Base-by-base conservation (phyloP, 2,329 filamentous ascomycete genomes). In the Ilyonectria destructans region DNA sequence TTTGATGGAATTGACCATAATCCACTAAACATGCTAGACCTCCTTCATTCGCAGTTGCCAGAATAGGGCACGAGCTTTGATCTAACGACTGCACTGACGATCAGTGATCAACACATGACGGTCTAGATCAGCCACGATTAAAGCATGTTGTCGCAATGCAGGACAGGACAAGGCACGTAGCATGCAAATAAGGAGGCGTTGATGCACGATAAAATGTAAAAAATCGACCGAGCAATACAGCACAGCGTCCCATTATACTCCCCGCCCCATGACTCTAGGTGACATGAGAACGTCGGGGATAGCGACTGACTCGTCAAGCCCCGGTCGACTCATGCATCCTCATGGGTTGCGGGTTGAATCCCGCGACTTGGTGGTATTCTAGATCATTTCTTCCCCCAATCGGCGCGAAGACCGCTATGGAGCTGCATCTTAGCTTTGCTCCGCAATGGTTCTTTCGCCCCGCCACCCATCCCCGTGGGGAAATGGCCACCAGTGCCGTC, bases 1-100 rank as follows among this genome's bases (percentile, higher is more conserved):
- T 43, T 62, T 23, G 59, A 55, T 8, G 40, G n/a, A 21, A 52
- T 49, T 10, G 60, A 62, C 17, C 60, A 56, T 8, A 33, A 62
- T 49, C 60, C 60, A 31, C 43, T 62, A 26, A 57, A 62, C 52
- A 62, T 62, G 60, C 52, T 62, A 6, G 52, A 62, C 49, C 56
- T 62, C 35, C 31, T 62, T 15, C 60, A 62, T 33, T 55, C 60
- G 8, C 60, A 62, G 12, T 6, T 62, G 10, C 60, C 60, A 23
- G 60, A 62, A 19, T 62, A 62, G 33, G 33, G 26, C 37, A 17
- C 15, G 4, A n/a, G 15, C 40, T 43, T n/a, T 43, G 15, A 43
- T 17, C 40, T 5, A 17, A n/a, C n/a, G 15, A 43, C 40, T n/a
- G 15, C 15, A 43, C 6, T 19, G 40, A 43, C 17, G 15, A 43